Evolutionary conservation across 257 asterid genomes (phyloP), one percentile per base, ranked within the genome.

Genomic region (Cruciata laevipes): DNA sequence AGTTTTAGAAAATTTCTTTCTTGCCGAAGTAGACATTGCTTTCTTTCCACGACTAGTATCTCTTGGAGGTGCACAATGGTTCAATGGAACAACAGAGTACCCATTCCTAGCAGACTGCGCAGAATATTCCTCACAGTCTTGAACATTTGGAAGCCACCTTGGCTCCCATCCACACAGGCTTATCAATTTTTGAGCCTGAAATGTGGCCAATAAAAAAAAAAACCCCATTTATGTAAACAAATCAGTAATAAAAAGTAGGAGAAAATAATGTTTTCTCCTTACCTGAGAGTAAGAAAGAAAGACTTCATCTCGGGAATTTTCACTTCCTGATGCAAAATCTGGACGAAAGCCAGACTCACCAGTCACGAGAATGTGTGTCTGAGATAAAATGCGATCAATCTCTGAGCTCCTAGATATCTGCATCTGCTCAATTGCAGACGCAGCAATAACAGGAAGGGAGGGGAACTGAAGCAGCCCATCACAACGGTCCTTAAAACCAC

Each of bases 91-190:
- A 73, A 78, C 84, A n/a, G 96, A 94, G 83, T 77, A 76, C 53
- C 91, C 96, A 63, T 91, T 86, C 81, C 98, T 83, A 63, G 96
- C 96, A 25, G 99, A 94, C 78, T 94, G 96, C 76, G 95, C 96
- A 76, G 99, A 94, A 84, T 94, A 86, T 78, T 94, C 99, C 77
- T 90, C 99, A 78, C 93, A 94, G 72, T 94, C 99, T 86, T 88
- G 99, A 76, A 94, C 75, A 83, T 94, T 94, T 74, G 96, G 96
- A 72, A 94, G 96, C 99, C 99, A 94, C 81, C 99, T 85, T 37
- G 99, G 96, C 74, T 94, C 99, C 99, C 99, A 94, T 78, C 99
- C 99, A 75, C 99, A 94, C 40, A 94, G 87, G 78, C 99, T 94
- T 75, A 90, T 89, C 78, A 94, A 73, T 89, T 87, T 94, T 76